Evolutionary conservation across 2,329 filamentous ascomycete genomes (phyloP).

Genomic region (Arthrinium puccinioides): DNA sequence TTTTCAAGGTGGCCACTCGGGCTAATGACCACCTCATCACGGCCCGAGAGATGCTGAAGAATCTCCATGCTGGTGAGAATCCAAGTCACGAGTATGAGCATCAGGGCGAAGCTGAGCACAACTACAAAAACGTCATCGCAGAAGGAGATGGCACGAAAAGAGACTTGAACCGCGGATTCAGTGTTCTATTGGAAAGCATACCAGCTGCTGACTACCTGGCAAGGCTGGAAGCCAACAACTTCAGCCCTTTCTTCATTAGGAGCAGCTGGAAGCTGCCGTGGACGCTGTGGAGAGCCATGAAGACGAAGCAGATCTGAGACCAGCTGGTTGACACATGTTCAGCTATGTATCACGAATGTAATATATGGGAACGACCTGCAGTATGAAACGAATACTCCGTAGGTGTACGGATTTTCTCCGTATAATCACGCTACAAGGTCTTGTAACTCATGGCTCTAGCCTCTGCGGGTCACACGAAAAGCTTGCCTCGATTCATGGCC

Average conservation of each 20-base stretch:
- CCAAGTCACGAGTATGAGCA: slow-evolving; percentile 88
- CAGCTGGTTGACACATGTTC: too few relatives aligned
- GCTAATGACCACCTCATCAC: slow-evolving; percentile 96
- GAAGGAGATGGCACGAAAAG: slow-evolving; percentile 26
- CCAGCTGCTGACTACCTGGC: slow-evolving; percentile 73
- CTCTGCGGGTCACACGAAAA: too few relatives aligned
- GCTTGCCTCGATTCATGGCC: too few relatives aligned
- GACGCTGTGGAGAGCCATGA: slow-evolving; percentile 52
- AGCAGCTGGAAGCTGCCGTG: slow-evolving; percentile 79
- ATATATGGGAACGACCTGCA: too few relatives aligned
- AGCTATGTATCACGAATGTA: too few relatives aligned
- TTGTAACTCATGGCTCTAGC: too few relatives aligned
- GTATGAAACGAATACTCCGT: too few relatives aligned
- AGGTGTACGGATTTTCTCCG: too few relatives aligned
- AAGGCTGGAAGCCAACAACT: slow-evolving; percentile 71
- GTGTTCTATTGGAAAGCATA: slow-evolving; percentile 73
- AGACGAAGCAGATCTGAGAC: slow-evolving; percentile 41
- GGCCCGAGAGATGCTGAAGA: slow-evolving; percentile 82
- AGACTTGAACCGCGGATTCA: slow-evolving; percentile 58
- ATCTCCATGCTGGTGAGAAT: slow-evolving; percentile 64
- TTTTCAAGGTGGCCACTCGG: slow-evolving; percentile 86
- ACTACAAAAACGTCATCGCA: slow-evolving; percentile 31
- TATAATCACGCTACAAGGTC: too few relatives aligned
- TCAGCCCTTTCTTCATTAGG: slow-evolving; percentile 68
- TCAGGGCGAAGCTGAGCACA: slow-evolving; percentile 64